phyloP scores from a whole-genome alignment of 805 yeast species.

The Candida vartiovaarae region DNA sequence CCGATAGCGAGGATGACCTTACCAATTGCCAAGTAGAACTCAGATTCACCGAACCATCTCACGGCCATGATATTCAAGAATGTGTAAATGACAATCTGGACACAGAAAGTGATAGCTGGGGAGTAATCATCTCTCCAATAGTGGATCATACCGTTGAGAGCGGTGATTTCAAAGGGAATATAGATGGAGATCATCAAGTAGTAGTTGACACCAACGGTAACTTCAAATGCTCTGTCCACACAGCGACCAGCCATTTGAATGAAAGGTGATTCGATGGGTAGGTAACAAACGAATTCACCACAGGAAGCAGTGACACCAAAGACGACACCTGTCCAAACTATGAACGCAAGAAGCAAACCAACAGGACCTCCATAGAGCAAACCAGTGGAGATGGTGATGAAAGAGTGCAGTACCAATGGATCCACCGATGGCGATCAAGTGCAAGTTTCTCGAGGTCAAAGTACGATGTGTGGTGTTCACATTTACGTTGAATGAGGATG shows the following conservation, averaged over 20 bases:
- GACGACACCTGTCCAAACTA: slow-evolving; percentile 40
- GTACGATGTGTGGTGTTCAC: slow-evolving; percentile 28
- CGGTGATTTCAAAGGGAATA: slow-evolving; percentile 44
- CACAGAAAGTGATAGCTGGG: slow-evolving; percentile 54
- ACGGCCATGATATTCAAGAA: slow-evolving; percentile 47
- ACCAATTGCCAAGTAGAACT: slow-evolving; percentile 55
- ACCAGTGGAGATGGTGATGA: slow-evolving; percentile 37
- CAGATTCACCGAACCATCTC: slow-evolving; percentile 47
- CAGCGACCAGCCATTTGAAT: slow-evolving; percentile 50
- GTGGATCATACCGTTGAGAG: slow-evolving; percentile 46
- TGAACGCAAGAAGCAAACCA: slow-evolving; percentile 34
- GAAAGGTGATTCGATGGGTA: slow-evolving; percentile 59
- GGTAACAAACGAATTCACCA: slow-evolving; percentile 53
- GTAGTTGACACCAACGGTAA: slow-evolving; percentile 54
- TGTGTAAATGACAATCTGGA: slow-evolving; percentile 45
- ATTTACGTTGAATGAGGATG: background rate
- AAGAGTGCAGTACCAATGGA: slow-evolving; percentile 80
- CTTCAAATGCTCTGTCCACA: slow-evolving; percentile 53
- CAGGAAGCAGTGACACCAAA: slow-evolving; percentile 46
- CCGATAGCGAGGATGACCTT: slow-evolving; percentile 65
- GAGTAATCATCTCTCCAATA: slow-evolving; percentile 62
- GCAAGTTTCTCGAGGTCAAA: slow-evolving; percentile 46
- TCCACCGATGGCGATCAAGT: slow-evolving; percentile 79
- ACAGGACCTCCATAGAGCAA: slow-evolving; percentile 61
- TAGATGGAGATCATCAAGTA: slow-evolving; percentile 45